A percentile compares a stretch with the other conserved stretches of the same genome.
These are phyloP conservation scores for Hygrophila difformis DNA, from an alignment of 257 asterid species.

Conservation along the genomic window DNA sequence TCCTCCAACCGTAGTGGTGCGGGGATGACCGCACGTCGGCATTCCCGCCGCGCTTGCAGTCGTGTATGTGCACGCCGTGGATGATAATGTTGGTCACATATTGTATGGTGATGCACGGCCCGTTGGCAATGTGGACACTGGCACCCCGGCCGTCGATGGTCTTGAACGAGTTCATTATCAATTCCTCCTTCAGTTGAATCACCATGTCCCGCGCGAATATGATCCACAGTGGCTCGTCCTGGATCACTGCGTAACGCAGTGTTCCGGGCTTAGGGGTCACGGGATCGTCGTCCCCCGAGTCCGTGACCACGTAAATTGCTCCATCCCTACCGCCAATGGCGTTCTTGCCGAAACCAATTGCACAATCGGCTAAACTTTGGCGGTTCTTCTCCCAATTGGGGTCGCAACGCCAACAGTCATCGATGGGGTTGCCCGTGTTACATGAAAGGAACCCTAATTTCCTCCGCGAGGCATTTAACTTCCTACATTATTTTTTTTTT, in stretches of 20 bases:
- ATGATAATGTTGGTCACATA: constrained; percentile 3
- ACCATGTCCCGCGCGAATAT: constrained; percentile 56
- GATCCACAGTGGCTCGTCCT: constrained; percentile 49
- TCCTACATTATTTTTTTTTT: constrained; percentile 17
- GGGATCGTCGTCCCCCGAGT: constrained; percentile 34
- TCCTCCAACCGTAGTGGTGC: constrained; percentile 3
- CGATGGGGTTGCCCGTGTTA: constrained; percentile 52
- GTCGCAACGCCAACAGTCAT: constrained; percentile 59
- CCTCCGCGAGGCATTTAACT: constrained; percentile 39
- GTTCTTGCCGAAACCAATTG: constrained; percentile 53
- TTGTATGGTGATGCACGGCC: constrained; percentile 1
- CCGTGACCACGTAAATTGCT: constrained; percentile 40
- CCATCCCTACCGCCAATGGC: constrained; percentile 63
- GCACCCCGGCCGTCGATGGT: constrained; percentile 7
- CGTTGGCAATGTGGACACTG: constrained; percentile 1
- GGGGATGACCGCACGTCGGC: not conserved
- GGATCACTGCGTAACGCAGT: constrained; percentile 46
- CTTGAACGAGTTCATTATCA: constrained; percentile 6
- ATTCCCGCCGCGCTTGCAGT: constrained; percentile 2
- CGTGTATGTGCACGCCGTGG: not conserved
- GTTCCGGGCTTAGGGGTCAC: constrained; percentile 53
- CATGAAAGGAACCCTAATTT: constrained; percentile 43
- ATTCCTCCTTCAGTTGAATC: constrained; percentile 44
- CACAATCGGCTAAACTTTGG: constrained; percentile 47
- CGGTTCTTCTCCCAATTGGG: constrained; percentile 45